These are phyloP conservation scores for Eutypa lata DNA, from an alignment of 2,329 filamentous ascomycete genomes.

Conservation along the genomic window DNA sequence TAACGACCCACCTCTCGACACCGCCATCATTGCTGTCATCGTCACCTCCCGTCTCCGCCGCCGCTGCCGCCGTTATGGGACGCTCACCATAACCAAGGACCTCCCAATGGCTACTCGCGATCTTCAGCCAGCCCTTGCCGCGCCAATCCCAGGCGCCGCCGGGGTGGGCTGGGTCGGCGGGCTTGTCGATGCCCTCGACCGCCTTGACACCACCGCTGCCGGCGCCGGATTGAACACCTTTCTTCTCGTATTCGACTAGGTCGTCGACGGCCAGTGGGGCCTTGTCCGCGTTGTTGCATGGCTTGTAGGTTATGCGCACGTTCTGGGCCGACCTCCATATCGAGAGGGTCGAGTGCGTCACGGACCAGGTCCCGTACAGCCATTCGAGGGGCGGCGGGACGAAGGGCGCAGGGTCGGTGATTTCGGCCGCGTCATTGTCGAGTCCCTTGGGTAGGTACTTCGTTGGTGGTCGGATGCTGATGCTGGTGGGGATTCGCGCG, in stretches of 20 bases:
- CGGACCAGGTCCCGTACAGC: conserved; percentile 66
- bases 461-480: conserved; percentile 45
- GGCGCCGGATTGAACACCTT: conserved; percentile 37
- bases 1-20: conserved; percentile 69
- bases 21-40: conserved; percentile 20
- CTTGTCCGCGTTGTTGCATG: conserved; percentile 32
- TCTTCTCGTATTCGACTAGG: conserved; percentile 58
- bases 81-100: conserved; percentile 70
- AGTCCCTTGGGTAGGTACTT: conserved; percentile 41
- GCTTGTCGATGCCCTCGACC: conserved; percentile 64
- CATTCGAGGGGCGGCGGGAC: conserved; percentile 51
- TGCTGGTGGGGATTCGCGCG: conserved; percentile 9
- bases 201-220: conserved; percentile 44
- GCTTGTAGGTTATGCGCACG: conserved; percentile 73
- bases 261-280: conserved; percentile 59
- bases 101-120: conserved; percentile 78
- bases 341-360: conserved; percentile 71
- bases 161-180: conserved; percentile 25
- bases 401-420: conserved; percentile 26
- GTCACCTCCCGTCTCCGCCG: too few species aligned
- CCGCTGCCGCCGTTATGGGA: conserved; percentile 30
- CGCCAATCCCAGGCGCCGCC: conserved; percentile 67
- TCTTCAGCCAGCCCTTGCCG: conserved; percentile 70
- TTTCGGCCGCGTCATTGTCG: conserved; percentile 18
- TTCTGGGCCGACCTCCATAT: conserved; percentile 83